Evolutionary conservation across 345 rosid species (phyloP), one percentile per base, ranked within the genome.

Genomic region (Leavenworthia alabamica): DNA sequence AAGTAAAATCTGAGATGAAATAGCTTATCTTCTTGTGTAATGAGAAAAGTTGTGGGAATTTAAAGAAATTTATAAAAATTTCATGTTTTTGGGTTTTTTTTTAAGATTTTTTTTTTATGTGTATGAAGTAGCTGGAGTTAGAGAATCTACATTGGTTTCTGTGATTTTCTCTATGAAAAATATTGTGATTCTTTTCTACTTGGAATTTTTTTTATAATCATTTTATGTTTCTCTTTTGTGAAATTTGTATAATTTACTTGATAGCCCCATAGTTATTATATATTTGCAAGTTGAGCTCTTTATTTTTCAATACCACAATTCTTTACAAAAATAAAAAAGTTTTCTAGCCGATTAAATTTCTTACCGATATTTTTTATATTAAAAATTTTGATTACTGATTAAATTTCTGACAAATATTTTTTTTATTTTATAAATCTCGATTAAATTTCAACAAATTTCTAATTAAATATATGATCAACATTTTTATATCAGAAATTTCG

Each of bases 1-100:
- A 76, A 70, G 66, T 56, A 77, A 77, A 83, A 79, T 83, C 76
- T 74, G 83, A 83, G 77, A 60, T 33, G 66, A 77, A 77, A 75
- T 60, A 51, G 78, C 75, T 78, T n/a, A n/a, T 59, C 63, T 70
- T 58, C 67, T 45, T 66, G 69, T 77, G 75, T 66, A 43, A 60
- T 76, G 69, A 58, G 66, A 41, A 57, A 69, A 71, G 49, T 50
- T 26, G 24, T 67, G 29, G 33, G 72, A 64, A 41, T 64, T 68
- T 72, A 71, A 67, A 75, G 71, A 75, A 64, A 13, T 27, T 60
- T 7, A 32, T 26, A 31, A 51, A 50, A 35, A n/a, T 2, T 19
- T 77, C 83, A 64, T 77, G 78, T 78, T 79, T 76, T 77, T 35
- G 60, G 83, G 79, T 71, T 35, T 40, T 59, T 39, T 40, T 59